phyloP scores from a whole-genome alignment of 129 eudicot species.

The Centella asiatica region DNA sequence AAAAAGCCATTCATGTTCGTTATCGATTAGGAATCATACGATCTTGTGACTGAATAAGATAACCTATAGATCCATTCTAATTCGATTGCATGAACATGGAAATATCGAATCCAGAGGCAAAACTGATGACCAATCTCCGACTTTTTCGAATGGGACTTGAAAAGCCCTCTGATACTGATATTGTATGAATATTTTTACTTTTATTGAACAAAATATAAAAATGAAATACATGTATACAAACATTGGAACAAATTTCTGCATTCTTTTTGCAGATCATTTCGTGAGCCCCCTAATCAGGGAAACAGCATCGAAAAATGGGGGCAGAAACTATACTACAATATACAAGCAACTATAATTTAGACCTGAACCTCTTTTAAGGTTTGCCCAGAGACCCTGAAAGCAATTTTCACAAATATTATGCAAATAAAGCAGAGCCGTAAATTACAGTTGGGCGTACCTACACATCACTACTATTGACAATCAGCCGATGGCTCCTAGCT shows the following conservation, averaged over 20 bases:
- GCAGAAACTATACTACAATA: constrained; percentile 58
- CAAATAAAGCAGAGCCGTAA: constrained; percentile 15
- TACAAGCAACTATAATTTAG: constrained; percentile 41
- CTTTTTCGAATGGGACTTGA: too few species aligned
- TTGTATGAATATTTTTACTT: too few species aligned
- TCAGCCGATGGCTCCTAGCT: constrained; percentile 18
- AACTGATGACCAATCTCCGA: too few species aligned
- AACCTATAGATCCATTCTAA: too few species aligned
- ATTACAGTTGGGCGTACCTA: constrained; percentile 25
- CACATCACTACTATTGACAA: constrained; percentile 14
- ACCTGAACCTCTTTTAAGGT: constrained; percentile 12
- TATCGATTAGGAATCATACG: too few species aligned
- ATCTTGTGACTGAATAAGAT: too few species aligned
- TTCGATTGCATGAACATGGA: too few species aligned
- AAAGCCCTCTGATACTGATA: too few species aligned
- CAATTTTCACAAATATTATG: constrained; percentile 8
- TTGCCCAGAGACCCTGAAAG: constrained; percentile 1
- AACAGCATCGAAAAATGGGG: constrained; percentile 25
- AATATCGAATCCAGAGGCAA: too few species aligned
- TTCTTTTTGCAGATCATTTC: constrained; percentile 35
- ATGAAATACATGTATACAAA: constrained; percentile 28
- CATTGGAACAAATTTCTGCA: constrained; percentile 30
- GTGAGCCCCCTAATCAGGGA: constrained; percentile 22
- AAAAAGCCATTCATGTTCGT: too few species aligned
- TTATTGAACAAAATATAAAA: constrained; percentile 27